phyloP scores from a whole-genome alignment of 768 basidiomycete species.

The Naganishia vishniacii region DNA sequence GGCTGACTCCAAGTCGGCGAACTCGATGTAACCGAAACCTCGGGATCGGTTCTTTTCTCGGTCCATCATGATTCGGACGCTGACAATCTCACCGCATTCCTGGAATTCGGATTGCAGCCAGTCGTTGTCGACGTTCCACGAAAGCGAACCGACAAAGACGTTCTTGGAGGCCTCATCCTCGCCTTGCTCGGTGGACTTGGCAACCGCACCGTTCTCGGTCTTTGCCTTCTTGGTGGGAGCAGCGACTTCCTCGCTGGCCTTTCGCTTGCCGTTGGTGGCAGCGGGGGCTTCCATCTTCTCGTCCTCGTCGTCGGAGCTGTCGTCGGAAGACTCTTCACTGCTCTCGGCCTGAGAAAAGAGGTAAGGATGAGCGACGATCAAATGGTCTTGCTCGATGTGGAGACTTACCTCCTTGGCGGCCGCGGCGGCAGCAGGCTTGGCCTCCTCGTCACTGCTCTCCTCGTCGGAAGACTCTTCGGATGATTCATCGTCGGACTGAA shows the following conservation, averaged over 20 bases:
- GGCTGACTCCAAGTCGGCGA: conserved; percentile 53
- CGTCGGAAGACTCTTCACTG: conserved; percentile 42
- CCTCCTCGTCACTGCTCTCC: conserved; percentile 50
- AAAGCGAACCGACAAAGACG: conserved; percentile 85
- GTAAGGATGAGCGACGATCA: not conserved
- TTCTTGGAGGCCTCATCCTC: conserved; percentile 58
- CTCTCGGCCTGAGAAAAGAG: conserved; percentile 32
- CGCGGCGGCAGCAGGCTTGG: conserved; percentile 38
- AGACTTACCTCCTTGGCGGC: conserved; percentile 34
- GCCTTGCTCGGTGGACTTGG: conserved; percentile 49
- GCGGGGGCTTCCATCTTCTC: conserved; percentile 50
- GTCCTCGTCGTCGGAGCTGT: conserved; percentile 34
- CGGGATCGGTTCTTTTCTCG: conserved; percentile 50
- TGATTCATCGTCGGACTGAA: conserved; percentile 37
- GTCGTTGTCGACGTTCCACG: conserved; percentile 96
- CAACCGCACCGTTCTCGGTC: conserved; percentile 58
- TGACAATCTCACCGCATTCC: conserved; percentile 77
- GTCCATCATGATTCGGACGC: conserved; percentile 71
- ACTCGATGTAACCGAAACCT: conserved; percentile 59
- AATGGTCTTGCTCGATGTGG: not conserved
- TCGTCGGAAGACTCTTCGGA: conserved; percentile 39
- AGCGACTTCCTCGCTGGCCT: conserved; percentile 62
- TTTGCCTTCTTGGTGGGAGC: conserved; percentile 76
- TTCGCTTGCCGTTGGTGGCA: conserved; percentile 61
- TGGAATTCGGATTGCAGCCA: conserved; percentile 87